Percentiles rank a stretch among this genome's conserved stretches.
Evolutionary conservation across 495 filamentous ascomycete species (phyloP).

Genomic region (Penicillium simplicissimum): DNA sequence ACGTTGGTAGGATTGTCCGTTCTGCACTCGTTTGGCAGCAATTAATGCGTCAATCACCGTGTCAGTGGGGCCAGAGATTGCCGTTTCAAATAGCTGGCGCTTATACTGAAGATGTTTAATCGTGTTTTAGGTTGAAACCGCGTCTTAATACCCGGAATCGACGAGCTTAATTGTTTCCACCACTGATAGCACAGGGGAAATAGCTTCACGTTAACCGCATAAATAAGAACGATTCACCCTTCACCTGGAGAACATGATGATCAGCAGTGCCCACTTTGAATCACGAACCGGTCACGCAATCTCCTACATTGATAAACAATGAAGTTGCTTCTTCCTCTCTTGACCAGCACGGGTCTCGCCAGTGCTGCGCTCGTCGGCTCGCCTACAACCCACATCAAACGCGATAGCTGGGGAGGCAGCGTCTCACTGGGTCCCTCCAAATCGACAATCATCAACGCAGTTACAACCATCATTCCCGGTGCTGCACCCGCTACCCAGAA

Average conservation of each 20-base stretch:
- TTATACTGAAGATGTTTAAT: neutral
- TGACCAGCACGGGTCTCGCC: neutral
- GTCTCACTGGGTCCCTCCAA: neutral
- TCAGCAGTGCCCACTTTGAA: neutral
- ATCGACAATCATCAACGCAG: slow-evolving; percentile 28
- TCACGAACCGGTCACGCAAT: neutral
- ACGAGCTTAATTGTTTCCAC: neutral
- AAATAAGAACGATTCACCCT: neutral
- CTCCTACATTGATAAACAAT: neutral
- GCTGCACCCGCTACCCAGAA: slow-evolving; percentile 37
- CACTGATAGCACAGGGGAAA: neutral
- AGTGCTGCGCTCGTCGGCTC: neutral
- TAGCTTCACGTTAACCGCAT: neutral
- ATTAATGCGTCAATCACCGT: slow-evolving; percentile 19
- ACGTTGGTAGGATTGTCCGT: neutral
- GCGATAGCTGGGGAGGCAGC: slow-evolving; percentile 1
- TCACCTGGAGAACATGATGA: neutral
- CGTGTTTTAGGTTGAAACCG: neutral
- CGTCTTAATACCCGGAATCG: neutral
- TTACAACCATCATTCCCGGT: slow-evolving; percentile 44
- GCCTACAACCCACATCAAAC: neutral
- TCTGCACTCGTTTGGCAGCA: neutral
- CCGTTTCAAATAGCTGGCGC: slow-evolving; percentile 8
- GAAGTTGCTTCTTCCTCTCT: neutral
- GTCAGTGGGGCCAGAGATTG: neutral